Percentiles rank a stretch among this genome's conserved stretches.
Evolutionary conservation across 164 flowering plant genomes (phyloP).

Genomic region (Aristolochia fimbriata): DNA sequence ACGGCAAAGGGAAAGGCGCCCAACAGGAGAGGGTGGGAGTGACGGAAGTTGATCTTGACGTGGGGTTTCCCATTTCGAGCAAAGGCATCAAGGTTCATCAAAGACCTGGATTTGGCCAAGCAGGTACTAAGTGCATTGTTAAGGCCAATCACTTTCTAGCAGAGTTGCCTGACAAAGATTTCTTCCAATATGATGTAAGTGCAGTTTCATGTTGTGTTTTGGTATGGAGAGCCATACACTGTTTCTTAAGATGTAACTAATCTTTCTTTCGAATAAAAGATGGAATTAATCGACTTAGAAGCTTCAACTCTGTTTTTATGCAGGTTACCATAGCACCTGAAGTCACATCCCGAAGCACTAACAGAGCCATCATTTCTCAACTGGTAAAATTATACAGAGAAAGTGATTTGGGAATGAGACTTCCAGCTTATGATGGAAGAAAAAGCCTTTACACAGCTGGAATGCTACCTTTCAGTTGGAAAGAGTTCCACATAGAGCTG

Average conservation of each 20-base stretch:
- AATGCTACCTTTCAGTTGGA: conserved; percentile 35
- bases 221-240: neutral
- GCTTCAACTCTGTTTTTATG: neutral
- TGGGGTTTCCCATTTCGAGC: conserved; percentile 18
- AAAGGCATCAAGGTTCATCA: conserved; percentile 18
- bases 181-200: conserved; percentile 35
- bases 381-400: conserved; percentile 35
- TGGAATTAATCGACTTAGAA: neutral
- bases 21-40: conserved; percentile 11
- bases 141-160: conserved; percentile 40
- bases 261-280: neutral
- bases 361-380: conserved; percentile 38
- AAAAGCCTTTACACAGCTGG: conserved; percentile 47
- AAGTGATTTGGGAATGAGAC: conserved; percentile 33
- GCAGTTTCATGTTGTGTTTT: neutral
- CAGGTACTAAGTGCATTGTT: conserved; percentile 31
- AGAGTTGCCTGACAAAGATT: conserved; percentile 25
- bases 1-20: conserved; percentile 21
- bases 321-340: conserved; percentile 49
- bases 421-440: conserved; percentile 58
- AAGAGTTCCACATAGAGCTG: conserved; percentile 34
- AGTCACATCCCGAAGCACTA: conserved; percentile 21
- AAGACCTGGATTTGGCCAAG: conserved; percentile 30
- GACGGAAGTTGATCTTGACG: conserved; percentile 9
- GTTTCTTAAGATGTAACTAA: neutral